Evolutionary conservation across 1,284 basidiomycete genomes (phyloP).

Genomic region (Ceratobasidium sp.): DNA sequence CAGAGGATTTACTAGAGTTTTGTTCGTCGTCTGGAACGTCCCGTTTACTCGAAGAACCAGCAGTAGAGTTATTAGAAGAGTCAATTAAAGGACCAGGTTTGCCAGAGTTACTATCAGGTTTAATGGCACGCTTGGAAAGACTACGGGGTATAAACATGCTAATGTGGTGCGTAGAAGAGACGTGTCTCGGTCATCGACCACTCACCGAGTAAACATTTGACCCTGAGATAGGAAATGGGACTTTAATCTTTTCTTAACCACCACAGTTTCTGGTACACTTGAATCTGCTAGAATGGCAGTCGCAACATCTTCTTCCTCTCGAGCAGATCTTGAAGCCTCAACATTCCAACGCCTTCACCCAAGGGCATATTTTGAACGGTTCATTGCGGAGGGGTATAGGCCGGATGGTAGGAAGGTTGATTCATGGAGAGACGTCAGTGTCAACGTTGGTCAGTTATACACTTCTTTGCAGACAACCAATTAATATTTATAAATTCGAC

Average conservation of each 20-base stretch:
- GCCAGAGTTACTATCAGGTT: neutral
- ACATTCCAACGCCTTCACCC: constrained; percentile 87
- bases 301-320: neutral
- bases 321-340: constrained; percentile 60
- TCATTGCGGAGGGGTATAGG: constrained; percentile 73
- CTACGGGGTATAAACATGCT: constrained; percentile 34
- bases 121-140: constrained; percentile 11
- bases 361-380: constrained; percentile 79
- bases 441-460: constrained; percentile 74
- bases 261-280: neutral
- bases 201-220: constrained; percentile 8
- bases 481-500: neutral
- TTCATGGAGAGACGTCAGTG: constrained; percentile 73
- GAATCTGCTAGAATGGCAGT: neutral
- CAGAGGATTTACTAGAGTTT: neutral
- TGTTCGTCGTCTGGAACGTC: neutral
- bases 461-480: constrained; percentile 18
- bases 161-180: constrained; percentile 1
- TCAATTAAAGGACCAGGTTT: neutral
- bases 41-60: constrained; percentile 15
- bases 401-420: constrained; percentile 77
- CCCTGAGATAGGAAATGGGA: no score
- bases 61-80: neutral
- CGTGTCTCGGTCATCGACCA: constrained; percentile 11
- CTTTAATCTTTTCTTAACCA: neutral